These are phyloP conservation scores for Tubosaeta brunneosetosa DNA, from an alignment of 768 basidiomycete species.

Conservation along the genomic window DNA sequence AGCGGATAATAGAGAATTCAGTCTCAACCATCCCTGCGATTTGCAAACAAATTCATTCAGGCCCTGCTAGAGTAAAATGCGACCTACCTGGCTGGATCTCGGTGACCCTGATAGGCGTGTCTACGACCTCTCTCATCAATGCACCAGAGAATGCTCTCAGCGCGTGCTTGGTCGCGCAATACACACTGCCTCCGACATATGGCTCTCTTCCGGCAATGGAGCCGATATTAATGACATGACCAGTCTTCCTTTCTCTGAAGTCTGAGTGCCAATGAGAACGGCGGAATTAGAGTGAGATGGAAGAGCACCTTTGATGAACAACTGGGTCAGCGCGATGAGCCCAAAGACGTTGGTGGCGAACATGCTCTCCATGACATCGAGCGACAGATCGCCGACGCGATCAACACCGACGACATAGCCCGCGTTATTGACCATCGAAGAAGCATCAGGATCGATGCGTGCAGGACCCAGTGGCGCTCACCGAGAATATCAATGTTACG, in stretches of 20 bases:
- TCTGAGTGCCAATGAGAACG: conserved; percentile 38
- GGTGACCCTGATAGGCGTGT: conserved; percentile 88
- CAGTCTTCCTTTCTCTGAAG: conserved; percentile 71
- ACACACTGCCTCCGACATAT: conserved; percentile 89
- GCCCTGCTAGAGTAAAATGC: background rate
- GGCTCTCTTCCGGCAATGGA: conserved; percentile 87
- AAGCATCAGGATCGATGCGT: background rate
- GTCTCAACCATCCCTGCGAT: conserved; percentile 76
- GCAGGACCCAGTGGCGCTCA: conserved; percentile 30
- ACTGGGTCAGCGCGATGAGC: conserved; percentile 77
- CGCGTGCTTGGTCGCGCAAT: conserved; percentile 87
- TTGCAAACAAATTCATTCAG: background rate
- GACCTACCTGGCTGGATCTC: conserved; percentile 85
- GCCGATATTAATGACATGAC: conserved; percentile 93
- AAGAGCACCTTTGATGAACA: conserved; percentile 52
- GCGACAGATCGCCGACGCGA: conserved; percentile 74
- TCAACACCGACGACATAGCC: conserved; percentile 90
- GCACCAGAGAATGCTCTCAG: conserved; percentile 83
- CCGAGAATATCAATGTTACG: conserved; percentile 80
- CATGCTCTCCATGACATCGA: conserved; percentile 79
- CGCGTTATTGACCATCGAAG: conserved; percentile 61
- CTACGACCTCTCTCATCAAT: conserved; percentile 81
- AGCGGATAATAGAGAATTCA: conserved; percentile 89
- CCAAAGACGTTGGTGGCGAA: conserved; percentile 80
- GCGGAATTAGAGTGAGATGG: background rate